Conservation (phyloP, 83 land plant genomes). For the Diphasiastrum complanatum region DNA sequence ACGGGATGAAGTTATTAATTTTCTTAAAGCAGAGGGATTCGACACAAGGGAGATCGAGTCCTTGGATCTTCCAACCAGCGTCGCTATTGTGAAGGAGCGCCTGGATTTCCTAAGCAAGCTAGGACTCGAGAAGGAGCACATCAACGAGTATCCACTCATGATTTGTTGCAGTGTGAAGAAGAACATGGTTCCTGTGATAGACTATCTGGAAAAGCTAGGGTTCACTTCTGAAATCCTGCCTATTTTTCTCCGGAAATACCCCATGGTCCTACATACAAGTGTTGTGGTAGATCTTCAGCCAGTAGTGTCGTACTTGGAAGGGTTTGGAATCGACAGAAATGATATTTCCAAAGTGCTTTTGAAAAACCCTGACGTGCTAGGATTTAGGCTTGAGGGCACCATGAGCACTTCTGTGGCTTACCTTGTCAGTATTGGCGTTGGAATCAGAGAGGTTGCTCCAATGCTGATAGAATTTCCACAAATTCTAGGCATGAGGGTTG, state of each 20-base stretch:
- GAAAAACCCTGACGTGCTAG: conserved; percentile 70
- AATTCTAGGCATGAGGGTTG: conserved; percentile 84
- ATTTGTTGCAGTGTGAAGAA: conserved; percentile 73
- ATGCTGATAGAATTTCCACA: conserved; percentile 62
- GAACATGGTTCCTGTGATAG: conserved; percentile 70
- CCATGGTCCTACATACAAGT: conserved; percentile 67
- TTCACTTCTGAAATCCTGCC: conserved; percentile 41
- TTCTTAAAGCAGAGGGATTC: conserved; percentile 43
- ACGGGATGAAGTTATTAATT: conserved; percentile 32
- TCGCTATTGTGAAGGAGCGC: conserved; percentile 65
- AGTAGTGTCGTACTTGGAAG: conserved; percentile 66
- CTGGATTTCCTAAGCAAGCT: conserved; percentile 53
- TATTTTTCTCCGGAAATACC: conserved; percentile 49
- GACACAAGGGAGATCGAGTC: conserved; percentile 50
- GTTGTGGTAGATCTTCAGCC: conserved; percentile 78
- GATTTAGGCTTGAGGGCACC: conserved; percentile 85
- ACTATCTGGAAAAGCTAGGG: conserved; percentile 58
- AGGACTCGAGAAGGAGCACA: conserved; percentile 56
- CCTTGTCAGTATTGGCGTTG: conserved; percentile 71
- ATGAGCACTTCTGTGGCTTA: conserved; percentile 96
- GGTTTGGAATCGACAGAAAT: conserved; percentile 58
- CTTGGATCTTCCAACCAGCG: conserved; percentile 47
- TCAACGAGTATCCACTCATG: conserved; percentile 68
- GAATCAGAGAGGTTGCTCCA: conserved; percentile 51
- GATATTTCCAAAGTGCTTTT: conserved; percentile 63